Percentiles rank a stretch among this genome's conserved stretches.
These are phyloP conservation scores for Musa acuminata DNA, from an alignment of 176 grass and related monocot species.

Conservation along the genomic window DNA sequence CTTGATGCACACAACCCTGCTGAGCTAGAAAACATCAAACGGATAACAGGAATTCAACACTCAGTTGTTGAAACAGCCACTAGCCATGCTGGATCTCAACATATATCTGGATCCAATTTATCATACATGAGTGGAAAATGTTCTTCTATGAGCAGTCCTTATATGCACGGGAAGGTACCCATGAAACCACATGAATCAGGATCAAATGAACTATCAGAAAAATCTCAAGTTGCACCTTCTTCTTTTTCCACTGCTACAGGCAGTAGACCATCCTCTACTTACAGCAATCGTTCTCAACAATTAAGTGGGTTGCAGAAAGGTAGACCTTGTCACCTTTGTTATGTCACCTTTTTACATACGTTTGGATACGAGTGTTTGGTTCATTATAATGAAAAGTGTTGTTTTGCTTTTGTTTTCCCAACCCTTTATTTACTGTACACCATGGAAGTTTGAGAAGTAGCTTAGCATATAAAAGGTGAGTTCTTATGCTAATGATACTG, in stretches of 20 bases:
- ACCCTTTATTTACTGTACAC: neutral
- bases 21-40: conserved; percentile 25
- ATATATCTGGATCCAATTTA: neutral
- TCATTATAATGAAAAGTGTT: neutral
- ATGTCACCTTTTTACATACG: neutral
- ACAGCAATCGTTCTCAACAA: conserved; percentile 45
- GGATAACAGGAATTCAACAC: conserved; percentile 29
- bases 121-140: neutral
- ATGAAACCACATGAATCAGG: conserved; percentile 9
- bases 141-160: neutral
- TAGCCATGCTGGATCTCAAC: neutral
- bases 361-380: neutral
- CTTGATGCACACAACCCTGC: conserved; percentile 21
- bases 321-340: conserved; percentile 16
- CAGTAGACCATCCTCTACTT: conserved; percentile 25
- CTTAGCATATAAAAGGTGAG: neutral
- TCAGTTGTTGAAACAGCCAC: neutral
- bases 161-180: neutral
- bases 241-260: conserved; percentile 32
- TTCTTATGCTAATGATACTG: no score
- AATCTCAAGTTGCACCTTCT: conserved; percentile 25
- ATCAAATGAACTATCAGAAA: conserved; percentile 26
- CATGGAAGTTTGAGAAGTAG: no score
- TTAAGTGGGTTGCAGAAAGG: conserved; percentile 47
- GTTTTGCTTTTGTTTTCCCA: no score